phyloP scores from a whole-genome alignment of 208 protist species.

The Acanthamoeba healyi region DNA sequence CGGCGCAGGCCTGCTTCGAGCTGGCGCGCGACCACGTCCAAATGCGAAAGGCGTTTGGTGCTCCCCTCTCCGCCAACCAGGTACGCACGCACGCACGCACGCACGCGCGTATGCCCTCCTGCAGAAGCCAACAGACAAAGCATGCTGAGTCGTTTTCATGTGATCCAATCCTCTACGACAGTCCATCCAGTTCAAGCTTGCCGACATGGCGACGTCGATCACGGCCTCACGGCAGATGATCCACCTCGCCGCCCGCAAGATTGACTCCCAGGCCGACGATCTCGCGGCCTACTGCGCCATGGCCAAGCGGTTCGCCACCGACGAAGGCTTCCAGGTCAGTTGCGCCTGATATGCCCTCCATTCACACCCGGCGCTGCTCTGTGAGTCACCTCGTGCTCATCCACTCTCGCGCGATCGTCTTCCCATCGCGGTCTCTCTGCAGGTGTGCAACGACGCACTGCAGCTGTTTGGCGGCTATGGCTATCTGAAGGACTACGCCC shows the following conservation, averaged over 20 bases:
- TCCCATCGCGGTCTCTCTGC: too few species aligned
- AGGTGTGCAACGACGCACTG: slow-evolving; percentile 84
- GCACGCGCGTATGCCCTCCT: too few species aligned
- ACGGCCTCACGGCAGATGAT: slow-evolving; percentile 86
- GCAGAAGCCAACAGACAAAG: too few species aligned
- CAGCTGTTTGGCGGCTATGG: slow-evolving; percentile 92
- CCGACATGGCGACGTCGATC: slow-evolving; percentile 90
- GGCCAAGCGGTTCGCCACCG: slow-evolving; percentile 90
- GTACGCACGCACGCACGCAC: neutral
- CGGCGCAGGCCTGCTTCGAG: slow-evolving; percentile 85
- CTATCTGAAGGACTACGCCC: slow-evolving; percentile 90
- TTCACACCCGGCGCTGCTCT: too few species aligned
- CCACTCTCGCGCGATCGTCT: too few species aligned
- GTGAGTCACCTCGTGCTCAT: too few species aligned
- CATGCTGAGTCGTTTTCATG: too few species aligned
- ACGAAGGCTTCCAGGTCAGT: slow-evolving; percentile 87
- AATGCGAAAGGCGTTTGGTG: slow-evolving; percentile 89
- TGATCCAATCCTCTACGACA: too few species aligned
- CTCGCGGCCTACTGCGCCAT: slow-evolving; percentile 85
- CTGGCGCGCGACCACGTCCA: slow-evolving; percentile 85
- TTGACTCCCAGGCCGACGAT: slow-evolving; percentile 67
- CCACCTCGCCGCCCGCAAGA: slow-evolving; percentile 76
- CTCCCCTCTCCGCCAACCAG: slow-evolving; percentile 83
- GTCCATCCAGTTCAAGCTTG: slow-evolving; percentile 89
- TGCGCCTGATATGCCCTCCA: too few species aligned